Base-by-base conservation (phyloP, 805 yeast species). In the Danielia oregonensis region DNA sequence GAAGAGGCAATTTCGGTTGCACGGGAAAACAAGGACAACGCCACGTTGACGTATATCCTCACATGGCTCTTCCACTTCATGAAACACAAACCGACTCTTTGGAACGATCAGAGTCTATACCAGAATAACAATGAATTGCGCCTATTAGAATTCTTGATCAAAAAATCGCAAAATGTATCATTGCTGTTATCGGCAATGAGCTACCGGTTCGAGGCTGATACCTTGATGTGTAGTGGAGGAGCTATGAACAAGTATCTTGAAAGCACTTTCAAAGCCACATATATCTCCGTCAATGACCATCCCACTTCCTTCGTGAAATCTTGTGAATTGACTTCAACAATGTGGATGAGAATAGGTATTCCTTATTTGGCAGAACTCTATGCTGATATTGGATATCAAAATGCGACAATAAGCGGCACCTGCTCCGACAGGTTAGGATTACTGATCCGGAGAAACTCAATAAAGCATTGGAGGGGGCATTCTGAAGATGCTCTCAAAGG, bases 1-100 rank as follows among this genome's bases (percentile, higher is more conserved):
- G 86, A 83, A 42, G 96, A 88, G 54, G 93, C 96, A 0, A 82
- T 87, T 2, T 69, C 83, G 5, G 87, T 88, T 3, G 96, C 96
- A 0, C 65, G 96, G 45, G 96, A 88, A 49, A 81, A 82, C 47
- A 79, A 79, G 42, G 96, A 89, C 55, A 69, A 76, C 36, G 66
- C 71, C 10, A 85, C 94, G 17, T 66, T 87, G 26, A 82, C 85
- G 17, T 79, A 79, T 46, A 70, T 87, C 11, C 62, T 87, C 32
- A 70, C 86, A 7, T 83, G 93, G 88, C 63, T 86, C 1, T 78
- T 79, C 44, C 74, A 80, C 42, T 85, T 82, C 46, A 68, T 86
- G 49, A 77, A 76, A 40, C 74, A 76, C 38, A 72, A 80, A 48
- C 96, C 95, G 0, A 65, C 72, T 31, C 51, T 79, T 39, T 48